Evolutionary conservation across 2,329 filamentous ascomycete genomes (phyloP).

Genomic region (Aspergillus sp.): DNA sequence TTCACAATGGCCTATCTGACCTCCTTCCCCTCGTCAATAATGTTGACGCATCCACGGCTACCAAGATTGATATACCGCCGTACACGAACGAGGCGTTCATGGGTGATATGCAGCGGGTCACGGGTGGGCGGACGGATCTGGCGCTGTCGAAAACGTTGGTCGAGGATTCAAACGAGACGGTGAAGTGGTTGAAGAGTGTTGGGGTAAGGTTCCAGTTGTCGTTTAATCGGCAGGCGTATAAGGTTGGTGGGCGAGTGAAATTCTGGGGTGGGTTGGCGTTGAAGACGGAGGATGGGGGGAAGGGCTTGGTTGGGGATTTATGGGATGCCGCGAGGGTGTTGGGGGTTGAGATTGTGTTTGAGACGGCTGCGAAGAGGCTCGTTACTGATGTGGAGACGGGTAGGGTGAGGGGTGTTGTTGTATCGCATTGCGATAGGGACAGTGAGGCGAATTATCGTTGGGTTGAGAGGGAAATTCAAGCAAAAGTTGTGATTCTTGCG

Average conservation of each 20-base stretch:
- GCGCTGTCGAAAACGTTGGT: slow-evolving; percentile 46
- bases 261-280: slow-evolving; percentile 63
- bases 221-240: slow-evolving; percentile 61
- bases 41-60: slow-evolving; percentile 39
- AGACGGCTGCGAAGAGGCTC: slow-evolving; percentile 35
- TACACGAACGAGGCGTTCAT: slow-evolving; percentile 52
- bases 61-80: slow-evolving; percentile 51
- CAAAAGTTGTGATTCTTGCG: slow-evolving; percentile 22
- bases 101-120: slow-evolving; percentile 52
- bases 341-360: slow-evolving; percentile 43
- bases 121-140: slow-evolving; percentile 47
- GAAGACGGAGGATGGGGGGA: slow-evolving; percentile 54
- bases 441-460: slow-evolving; percentile 9
- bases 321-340: slow-evolving; percentile 36
- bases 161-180: slow-evolving; percentile 42
- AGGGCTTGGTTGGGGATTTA: slow-evolving; percentile 51
- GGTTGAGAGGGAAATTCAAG: neutral
- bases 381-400: slow-evolving; percentile 13
- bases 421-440: slow-evolving; percentile 9
- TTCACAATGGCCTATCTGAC: slow-evolving; percentile 50
- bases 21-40: slow-evolving; percentile 58
- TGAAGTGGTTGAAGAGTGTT: slow-evolving; percentile 51
- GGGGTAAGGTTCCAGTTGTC: slow-evolving; percentile 54
- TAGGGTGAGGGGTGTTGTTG: slow-evolving; percentile 15
- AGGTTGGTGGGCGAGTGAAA: slow-evolving; percentile 53